Base-by-base conservation (phyloP, 345 rosid species). In the Rhizophora apiculata region DNA sequence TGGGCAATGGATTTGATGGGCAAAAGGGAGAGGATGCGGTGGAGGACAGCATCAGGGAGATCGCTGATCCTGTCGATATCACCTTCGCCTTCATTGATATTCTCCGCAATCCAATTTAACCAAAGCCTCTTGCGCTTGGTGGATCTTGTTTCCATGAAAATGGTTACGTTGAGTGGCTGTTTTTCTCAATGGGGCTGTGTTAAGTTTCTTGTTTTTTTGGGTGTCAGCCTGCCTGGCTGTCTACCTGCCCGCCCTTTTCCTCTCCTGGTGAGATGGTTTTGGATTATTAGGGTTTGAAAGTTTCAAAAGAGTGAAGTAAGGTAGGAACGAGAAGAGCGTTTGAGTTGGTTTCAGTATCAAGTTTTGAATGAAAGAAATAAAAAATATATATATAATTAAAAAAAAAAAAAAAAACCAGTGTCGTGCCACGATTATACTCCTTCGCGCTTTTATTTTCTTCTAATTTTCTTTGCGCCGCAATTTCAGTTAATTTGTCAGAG, bases 141-240 rank as follows among this genome's bases (percentile, higher is more conserved):
- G 10, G 95, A 87, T 86, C 95, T 84, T 18, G 89, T 90, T 76
- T 92, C 95, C 93, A 90, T 90, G 32, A 19, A 62, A 55, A 69
- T 26, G 63, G 26, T 20, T 10, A 39, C 46, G 16, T 10, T 2
- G 13, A 9, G 31, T 11, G 60, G 60, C 49, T 59, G 6, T 26
- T 29, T 9, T 60, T 8, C 8, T 6, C 10, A 20, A 21, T 3
- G 60, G 26, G 62, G 46, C 15, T 10, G 13, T 10, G 16, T 10
- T 2, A 39, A 0, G 13, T 39, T 39, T 39, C 11, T 39, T 39
- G 15, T 10, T 10, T 10, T 39, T 11, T 11, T 39, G 46, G 46
- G 15, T 24, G 3, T 39, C 46, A 39, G 46, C 13, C 46, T 31
- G 34, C 34, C 24, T 24, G 24, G 24, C 24, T 24, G 24, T 24